Conservation (phyloP, 768 basidiomycete genomes). For the Collybia sp. region DNA sequence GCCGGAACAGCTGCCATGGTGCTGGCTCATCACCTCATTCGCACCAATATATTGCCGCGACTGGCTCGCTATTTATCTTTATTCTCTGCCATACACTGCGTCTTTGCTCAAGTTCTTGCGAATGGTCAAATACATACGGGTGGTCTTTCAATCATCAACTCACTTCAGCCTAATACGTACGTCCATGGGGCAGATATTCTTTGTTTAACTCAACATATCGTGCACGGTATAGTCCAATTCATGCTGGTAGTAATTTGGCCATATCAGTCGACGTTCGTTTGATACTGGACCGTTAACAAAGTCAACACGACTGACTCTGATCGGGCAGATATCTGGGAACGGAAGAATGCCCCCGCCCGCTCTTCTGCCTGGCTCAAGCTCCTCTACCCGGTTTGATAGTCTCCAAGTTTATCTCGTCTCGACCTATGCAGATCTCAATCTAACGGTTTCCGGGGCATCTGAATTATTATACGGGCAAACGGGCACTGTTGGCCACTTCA, state of each 20-base stretch:
- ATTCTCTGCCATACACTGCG: too few relatives aligned
- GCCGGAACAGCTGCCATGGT: too few relatives aligned
- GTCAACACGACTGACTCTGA: too few relatives aligned
- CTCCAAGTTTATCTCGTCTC: constrained; percentile 43
- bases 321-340: constrained; percentile 33
- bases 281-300: background rate
- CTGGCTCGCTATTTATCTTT: too few relatives aligned
- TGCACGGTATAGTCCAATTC: constrained; percentile 18
- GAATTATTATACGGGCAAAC: constrained; percentile 30
- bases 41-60: too few relatives aligned
- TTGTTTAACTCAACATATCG: background rate
- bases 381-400: constrained; percentile 29
- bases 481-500: constrained; percentile 35
- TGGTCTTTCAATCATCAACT: constrained; percentile 31
- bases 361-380: constrained; percentile 27
- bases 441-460: constrained; percentile 33
- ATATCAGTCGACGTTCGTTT: constrained; percentile 23
- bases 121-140: constrained; percentile 29
- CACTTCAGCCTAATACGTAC: constrained; percentile 27
- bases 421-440: constrained; percentile 25
- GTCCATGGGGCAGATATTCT: background rate
- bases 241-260: constrained; percentile 17
- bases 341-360: constrained; percentile 34
- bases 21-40: too few relatives aligned
- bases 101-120: constrained; percentile 11